Base-by-base conservation (phyloP, 148 eudicot genomes). In the Dysphania ambrosioides region DNA sequence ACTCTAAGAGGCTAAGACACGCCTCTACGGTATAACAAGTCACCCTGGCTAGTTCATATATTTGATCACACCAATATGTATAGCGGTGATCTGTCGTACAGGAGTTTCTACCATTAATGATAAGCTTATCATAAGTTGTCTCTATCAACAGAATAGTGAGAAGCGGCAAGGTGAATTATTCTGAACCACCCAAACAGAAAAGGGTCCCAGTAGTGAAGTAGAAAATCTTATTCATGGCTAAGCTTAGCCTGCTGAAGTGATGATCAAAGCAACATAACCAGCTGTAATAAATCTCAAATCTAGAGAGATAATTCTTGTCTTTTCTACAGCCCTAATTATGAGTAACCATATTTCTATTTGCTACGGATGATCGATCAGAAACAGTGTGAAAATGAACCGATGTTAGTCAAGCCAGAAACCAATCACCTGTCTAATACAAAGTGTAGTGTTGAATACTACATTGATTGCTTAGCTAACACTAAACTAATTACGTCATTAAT, bases 61-160 rank as follows among this genome's bases (percentile, higher is more conserved):
- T 2, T 8, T 53, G 58, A 12, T 4, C 6, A 10, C 9, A n/a
- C 9, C 24, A 8, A 19, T 5, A 53, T 6, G 21, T 26, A 8
- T 11, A 8, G 63, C 3, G 11, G 32, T 11, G 16, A 24, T 18
- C 9, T 8, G 63, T 58, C 26, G 13, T 5, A 59, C 19, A 27
- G 26, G 23, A 59, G 32, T 59, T 27, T 59, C 23, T 27, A 18
- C 15, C 16, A 59, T 24, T 12, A 59, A 27, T 59, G 6, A 8
- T 6, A 59, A 5, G 71, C 71, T 34, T 13, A 36, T 41, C 55
- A 36, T 66, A 7, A 66, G 7, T 21, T 66, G 71, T 67, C 71
- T 16, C 5, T 67, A 24, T 41, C 71, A 41, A 67, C 1, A 67
- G 11, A 42, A 41, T 67, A 29, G 32, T 42, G 55, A 67, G 71